phyloP scores from a whole-genome alignment of 768 basidiomycete species.

The Termitomyces sp. region DNA sequence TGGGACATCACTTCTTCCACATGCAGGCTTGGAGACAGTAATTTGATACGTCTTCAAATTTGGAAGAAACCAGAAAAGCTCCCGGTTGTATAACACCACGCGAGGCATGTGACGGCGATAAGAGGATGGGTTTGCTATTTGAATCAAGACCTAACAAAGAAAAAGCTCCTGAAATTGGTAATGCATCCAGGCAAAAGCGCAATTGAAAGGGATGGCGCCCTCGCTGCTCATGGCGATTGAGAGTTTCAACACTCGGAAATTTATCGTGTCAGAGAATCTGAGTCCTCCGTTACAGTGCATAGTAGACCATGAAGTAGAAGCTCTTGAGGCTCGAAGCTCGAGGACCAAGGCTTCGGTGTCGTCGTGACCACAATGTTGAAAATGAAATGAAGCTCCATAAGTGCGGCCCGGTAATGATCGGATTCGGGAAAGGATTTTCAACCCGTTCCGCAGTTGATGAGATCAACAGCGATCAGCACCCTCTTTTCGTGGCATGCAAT shows the following conservation, averaged over 20 bases:
- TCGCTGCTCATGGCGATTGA: slow-evolving; percentile 46
- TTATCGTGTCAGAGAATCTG: slow-evolving; percentile 34
- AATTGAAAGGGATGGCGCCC: slow-evolving; percentile 44
- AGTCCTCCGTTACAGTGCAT: slow-evolving; percentile 23
- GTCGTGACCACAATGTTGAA: too few relatives aligned
- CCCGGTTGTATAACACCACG: slow-evolving; percentile 38
- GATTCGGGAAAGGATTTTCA: background rate
- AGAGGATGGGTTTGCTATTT: slow-evolving; percentile 43
- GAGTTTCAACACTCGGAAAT: slow-evolving; percentile 43
- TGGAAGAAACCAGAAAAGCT: slow-evolving; percentile 41
- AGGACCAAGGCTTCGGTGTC: too few relatives aligned
- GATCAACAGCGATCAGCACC: background rate
- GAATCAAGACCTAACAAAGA: slow-evolving; percentile 38
- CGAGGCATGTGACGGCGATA: slow-evolving; percentile 46
- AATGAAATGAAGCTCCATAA: too few relatives aligned
- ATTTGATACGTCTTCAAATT: slow-evolving; percentile 34
- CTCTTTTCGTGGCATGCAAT: background rate
- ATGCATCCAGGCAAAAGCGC: slow-evolving; percentile 33
- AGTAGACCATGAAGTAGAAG: too few relatives aligned
- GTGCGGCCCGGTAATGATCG: too few relatives aligned
- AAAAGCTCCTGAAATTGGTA: slow-evolving; percentile 33
- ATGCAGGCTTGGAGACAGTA: slow-evolving; percentile 40
- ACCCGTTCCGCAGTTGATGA: background rate
- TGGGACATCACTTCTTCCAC: slow-evolving; percentile 34
- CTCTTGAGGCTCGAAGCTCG: too few relatives aligned